Conservation (phyloP, 2,329 filamentous ascomycete species). For the Pyricularia sp. region DNA sequence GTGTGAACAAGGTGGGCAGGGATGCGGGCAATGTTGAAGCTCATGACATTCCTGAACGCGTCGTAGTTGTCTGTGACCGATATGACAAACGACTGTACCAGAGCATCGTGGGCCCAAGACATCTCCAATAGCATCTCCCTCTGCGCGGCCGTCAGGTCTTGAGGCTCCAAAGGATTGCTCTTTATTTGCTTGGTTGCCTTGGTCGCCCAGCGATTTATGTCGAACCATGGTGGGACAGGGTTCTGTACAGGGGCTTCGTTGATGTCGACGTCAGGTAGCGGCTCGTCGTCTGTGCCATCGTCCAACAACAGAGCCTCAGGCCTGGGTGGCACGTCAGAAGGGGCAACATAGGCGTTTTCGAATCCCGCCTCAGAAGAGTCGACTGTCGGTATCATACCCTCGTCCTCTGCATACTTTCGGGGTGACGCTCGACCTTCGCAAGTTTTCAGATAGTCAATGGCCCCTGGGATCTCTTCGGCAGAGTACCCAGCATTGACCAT, state of each 20-base stretch:
- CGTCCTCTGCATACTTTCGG: not conserved
- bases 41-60: slow-evolving; percentile 40
- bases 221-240: not conserved
- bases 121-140: slow-evolving; percentile 56
- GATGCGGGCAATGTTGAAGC: slow-evolving; percentile 49
- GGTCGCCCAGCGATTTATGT: not conserved
- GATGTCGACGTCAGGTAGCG: not conserved
- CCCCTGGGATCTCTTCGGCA: not conserved
- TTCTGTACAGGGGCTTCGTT: not conserved
- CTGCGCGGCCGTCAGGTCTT: slow-evolving; percentile 32
- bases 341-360: not conserved
- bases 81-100: slow-evolving; percentile 54
- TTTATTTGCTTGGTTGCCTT: not conserved
- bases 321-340: not conserved
- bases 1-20: slow-evolving; percentile 46
- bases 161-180: slow-evolving; percentile 1
- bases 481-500: slow-evolving; percentile 5
- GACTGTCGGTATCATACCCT: not conserved
- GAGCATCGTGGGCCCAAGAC: slow-evolving; percentile 55
- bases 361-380: not conserved
- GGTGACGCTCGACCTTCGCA: slow-evolving; percentile 3
- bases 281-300: not conserved
- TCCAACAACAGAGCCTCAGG: not conserved
- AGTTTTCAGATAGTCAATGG: slow-evolving; percentile 4
- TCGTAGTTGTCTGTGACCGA: slow-evolving; percentile 46